Evolutionary conservation across 2,329 filamentous ascomycete genomes (phyloP).

Genomic region (Pseudohalonectria lignicola): DNA sequence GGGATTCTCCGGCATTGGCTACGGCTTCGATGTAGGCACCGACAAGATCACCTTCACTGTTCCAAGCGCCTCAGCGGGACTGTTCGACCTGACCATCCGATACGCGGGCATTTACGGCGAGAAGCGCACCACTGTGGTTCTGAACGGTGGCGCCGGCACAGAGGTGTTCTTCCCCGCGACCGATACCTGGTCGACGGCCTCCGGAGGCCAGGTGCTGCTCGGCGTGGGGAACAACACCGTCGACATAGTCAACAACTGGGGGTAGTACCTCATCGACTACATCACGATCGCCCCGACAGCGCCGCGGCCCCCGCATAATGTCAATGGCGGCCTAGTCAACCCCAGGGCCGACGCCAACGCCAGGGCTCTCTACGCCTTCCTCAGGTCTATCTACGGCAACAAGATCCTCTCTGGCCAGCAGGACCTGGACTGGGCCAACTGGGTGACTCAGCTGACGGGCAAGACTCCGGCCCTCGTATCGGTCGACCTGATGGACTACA

Average conservation of each 20-base stretch:
- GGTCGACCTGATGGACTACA: slow-evolving; percentile 37
- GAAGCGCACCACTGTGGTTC: slow-evolving; percentile 29
- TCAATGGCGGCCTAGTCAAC: slow-evolving; percentile 25
- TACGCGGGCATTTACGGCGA: slow-evolving; percentile 34
- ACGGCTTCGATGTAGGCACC: slow-evolving; percentile 28
- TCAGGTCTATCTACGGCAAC: slow-evolving; percentile 31
- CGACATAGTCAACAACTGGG: slow-evolving; percentile 34
- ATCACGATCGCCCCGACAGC: slow-evolving; percentile 24
- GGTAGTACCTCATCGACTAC: slow-evolving; percentile 35
- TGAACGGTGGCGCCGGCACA: slow-evolving; percentile 28
- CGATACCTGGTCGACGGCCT: slow-evolving; percentile 22
- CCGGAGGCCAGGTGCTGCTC: slow-evolving; percentile 32
- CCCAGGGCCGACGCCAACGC: slow-evolving; percentile 22
- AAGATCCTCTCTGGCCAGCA: slow-evolving; percentile 37
- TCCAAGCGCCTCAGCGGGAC: slow-evolving; percentile 17
- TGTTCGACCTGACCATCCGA: slow-evolving; percentile 31
- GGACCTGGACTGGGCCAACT: slow-evolving; percentile 28
- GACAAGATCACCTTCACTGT: slow-evolving; percentile 33
- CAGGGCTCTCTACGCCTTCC: slow-evolving; percentile 26
- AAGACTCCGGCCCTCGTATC: slow-evolving; percentile 34
- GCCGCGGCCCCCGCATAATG: slow-evolving; percentile 19
- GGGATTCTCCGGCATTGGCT: slow-evolving; percentile 31
- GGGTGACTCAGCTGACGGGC: slow-evolving; percentile 29
- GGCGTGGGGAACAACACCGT: slow-evolving; percentile 30
- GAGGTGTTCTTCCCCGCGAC: slow-evolving; percentile 28